Percentiles rank a stretch among this genome's conserved stretches.
phyloP scores from a whole-genome alignment of 768 basidiomycete genomes.

The Fibroporia radiculosa region DNA sequence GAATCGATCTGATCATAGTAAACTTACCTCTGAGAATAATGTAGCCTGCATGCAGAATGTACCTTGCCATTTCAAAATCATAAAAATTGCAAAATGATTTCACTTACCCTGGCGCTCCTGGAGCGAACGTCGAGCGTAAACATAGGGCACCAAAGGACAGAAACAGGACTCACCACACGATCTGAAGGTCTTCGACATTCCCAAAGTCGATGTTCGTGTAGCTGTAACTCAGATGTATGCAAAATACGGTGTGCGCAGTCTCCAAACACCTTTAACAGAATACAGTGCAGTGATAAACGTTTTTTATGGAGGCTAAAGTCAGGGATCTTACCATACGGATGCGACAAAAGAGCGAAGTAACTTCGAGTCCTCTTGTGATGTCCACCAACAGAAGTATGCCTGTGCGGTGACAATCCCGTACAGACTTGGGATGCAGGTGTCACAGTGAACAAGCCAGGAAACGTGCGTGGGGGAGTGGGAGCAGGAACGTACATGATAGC shows the following conservation, averaged over 20 bases:
- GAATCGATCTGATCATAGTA: too few species aligned
- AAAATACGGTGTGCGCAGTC: constrained; percentile 1
- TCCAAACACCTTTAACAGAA: constrained; percentile 1
- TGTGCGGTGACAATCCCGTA: not conserved
- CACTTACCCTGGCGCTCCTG: too few species aligned
- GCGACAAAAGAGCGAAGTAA: not conserved
- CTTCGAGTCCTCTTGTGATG: not conserved
- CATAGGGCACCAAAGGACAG: not conserved
- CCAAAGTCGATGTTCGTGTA: constrained; percentile 5
- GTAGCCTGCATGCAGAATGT: too few species aligned
- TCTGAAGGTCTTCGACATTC: not conserved
- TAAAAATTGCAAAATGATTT: too few species aligned
- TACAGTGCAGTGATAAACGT: not conserved
- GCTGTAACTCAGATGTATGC: constrained; percentile 1
- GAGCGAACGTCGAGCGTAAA: too few species aligned
- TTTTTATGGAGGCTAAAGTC: not conserved
- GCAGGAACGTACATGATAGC: too few species aligned
- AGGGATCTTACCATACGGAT: not conserved
- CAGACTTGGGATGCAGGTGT: too few species aligned
- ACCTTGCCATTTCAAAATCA: too few species aligned
- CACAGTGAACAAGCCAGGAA: too few species aligned
- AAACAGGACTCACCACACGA: constrained; percentile 3
- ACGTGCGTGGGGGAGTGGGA: too few species aligned
- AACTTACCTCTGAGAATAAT: too few species aligned
- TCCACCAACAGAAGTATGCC: not conserved